A percentile compares a stretch with the other conserved stretches of the same genome.
phyloP scores from a whole-genome alignment of 257 asterid genomes.

The Solanum pennellii region DNA sequence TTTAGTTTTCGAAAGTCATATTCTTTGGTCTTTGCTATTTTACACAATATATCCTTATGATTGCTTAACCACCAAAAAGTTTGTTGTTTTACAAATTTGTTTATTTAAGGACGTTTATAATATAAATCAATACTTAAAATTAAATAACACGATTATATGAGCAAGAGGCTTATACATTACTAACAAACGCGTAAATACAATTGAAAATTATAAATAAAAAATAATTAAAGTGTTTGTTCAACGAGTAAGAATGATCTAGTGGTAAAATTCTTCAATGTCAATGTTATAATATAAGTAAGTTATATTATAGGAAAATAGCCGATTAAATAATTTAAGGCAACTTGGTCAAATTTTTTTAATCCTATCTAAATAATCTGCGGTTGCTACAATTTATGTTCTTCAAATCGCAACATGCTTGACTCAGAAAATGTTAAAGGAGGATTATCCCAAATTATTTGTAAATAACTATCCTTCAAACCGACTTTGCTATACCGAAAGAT shows the following conservation, averaged over 20 bases:
- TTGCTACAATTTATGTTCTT: too few species aligned
- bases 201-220: background rate
- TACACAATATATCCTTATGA: too few species aligned
- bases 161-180: background rate
- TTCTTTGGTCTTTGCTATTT: background rate
- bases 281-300: too few species aligned
- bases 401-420: too few species aligned
- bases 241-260: background rate
- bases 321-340: too few species aligned
- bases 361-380: fast-evolving
- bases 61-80: background rate
- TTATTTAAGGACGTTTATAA: too few species aligned
- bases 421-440: fast-evolving
- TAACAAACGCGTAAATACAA: background rate
- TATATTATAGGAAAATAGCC: too few species aligned
- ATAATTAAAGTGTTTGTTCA: background rate
- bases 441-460: too few species aligned
- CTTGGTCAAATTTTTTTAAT: too few species aligned
- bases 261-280: background rate
- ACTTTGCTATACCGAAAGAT: background rate
- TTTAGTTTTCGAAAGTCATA: background rate
- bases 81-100: background rate
- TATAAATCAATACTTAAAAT: background rate
- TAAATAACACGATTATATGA: background rate
- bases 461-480: too few species aligned